phyloP scores from a whole-genome alignment of 345 rosid species.

The Ailanthus altissimus region DNA sequence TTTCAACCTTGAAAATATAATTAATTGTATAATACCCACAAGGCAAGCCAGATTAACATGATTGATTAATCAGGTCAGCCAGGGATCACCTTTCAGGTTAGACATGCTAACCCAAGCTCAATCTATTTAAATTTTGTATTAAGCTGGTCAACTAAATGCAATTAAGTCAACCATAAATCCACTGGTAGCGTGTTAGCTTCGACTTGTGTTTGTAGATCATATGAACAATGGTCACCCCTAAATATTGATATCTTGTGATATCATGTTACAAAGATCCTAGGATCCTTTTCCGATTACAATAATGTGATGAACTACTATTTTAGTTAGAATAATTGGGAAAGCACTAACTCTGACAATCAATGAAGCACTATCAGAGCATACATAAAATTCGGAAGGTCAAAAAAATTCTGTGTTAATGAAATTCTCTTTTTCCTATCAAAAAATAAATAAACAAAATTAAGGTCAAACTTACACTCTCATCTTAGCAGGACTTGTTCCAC shows the following conservation, averaged over 20 bases:
- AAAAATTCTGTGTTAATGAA: neutral
- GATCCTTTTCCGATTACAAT: neutral
- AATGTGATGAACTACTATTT: neutral
- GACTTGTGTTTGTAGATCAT: neutral
- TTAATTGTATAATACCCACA: neutral
- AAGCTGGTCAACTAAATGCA: neutral
- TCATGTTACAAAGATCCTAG: neutral
- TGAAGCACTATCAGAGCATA: neutral
- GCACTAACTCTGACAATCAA: neutral
- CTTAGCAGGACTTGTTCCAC: constrained; percentile 95
- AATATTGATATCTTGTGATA: neutral
- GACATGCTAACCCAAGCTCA: neutral
- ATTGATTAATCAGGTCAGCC: neutral
- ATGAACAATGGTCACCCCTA: neutral
- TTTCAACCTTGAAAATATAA: neutral
- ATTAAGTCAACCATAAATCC: neutral
- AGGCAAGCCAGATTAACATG: neutral
- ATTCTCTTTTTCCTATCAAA: no score
- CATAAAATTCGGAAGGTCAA: constrained; percentile 3
- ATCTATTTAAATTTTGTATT: neutral
- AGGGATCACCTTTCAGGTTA: neutral
- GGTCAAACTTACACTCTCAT: constrained; percentile 78
- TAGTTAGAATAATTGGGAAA: neutral
- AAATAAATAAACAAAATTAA: no score
- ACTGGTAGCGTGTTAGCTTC: neutral